These are phyloP conservation scores for Komagataea norvegica DNA, from an alignment of 1,139 yeast genomes.

Conservation along the genomic window DNA sequence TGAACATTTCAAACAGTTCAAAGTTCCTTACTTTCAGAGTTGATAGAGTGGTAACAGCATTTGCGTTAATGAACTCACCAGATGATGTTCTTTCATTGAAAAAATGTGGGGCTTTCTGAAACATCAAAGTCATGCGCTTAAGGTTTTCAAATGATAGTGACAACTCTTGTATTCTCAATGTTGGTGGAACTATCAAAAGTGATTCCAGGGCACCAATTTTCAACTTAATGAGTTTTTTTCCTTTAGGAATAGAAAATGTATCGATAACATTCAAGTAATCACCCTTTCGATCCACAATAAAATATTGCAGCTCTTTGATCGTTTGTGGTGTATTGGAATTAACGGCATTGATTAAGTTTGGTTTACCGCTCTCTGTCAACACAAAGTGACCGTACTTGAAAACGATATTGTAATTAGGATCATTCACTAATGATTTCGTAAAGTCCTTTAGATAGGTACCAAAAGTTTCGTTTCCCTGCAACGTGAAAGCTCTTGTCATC, in stretches of 20 bases:
- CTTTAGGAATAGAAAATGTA: not conserved
- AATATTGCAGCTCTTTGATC: not conserved
- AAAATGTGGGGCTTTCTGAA: not conserved
- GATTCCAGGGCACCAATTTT: not conserved
- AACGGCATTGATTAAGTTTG: not conserved
- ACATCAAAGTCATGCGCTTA: not conserved
- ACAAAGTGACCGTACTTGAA: not conserved
- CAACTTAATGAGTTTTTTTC: not conserved
- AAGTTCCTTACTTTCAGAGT: not conserved
- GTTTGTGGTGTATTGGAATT: not conserved
- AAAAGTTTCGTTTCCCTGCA: not conserved
- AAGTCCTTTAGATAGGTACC: not conserved
- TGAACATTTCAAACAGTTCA: constrained; percentile 3
- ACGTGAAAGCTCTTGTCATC: not conserved
- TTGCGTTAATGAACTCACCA: constrained; percentile 1
- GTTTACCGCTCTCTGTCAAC: not conserved
- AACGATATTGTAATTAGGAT: not conserved
- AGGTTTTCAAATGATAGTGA: not conserved
- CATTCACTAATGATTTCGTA: not conserved
- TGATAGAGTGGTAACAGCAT: not conserved
- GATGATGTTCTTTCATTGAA: constrained; percentile 5
- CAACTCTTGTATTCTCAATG: not conserved
- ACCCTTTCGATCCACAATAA: not conserved
- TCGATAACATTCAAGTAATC: not conserved
- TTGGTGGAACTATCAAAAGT: not conserved